Evolutionary conservation across 768 basidiomycete genomes (phyloP).

Genomic region (Kwoniella heveanensis): DNA sequence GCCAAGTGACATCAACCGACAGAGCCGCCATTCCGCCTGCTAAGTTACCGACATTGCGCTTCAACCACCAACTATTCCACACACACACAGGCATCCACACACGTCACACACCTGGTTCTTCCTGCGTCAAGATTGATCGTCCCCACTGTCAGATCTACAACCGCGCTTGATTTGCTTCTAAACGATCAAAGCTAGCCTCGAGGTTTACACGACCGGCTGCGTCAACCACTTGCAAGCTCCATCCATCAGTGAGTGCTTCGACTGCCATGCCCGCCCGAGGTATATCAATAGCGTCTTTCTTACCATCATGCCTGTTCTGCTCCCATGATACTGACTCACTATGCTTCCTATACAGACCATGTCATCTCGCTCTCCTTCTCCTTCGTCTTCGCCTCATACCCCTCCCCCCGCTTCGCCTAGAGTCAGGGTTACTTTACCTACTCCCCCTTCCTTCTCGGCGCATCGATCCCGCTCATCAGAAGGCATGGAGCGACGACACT

Average conservation of each 20-base stretch:
- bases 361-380: not conserved
- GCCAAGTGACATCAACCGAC: not conserved
- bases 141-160: not conserved
- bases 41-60: no score
- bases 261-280: no score
- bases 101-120: not conserved
- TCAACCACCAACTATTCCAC: no score
- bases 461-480: conserved; percentile 18
- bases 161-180: not conserved
- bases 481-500: not conserved
- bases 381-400: conserved; percentile 3
- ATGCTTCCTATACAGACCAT: not conserved
- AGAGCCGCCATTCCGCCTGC: not conserved
- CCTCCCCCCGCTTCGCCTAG: conserved; percentile 17
- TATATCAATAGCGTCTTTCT: no score
- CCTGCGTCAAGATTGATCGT: not conserved
- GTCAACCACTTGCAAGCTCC: not conserved
- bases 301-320: no score
- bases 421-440: conserved; percentile 35
- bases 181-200: not conserved
- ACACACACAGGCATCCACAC: not conserved
- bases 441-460: conserved; percentile 43
- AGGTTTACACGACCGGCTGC: not conserved
- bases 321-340: not conserved
- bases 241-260: no score